These are phyloP conservation scores for Coemansia sp. DNA, from an alignment of 192 early-diverging fungal genomes.

Conservation along the genomic window DNA sequence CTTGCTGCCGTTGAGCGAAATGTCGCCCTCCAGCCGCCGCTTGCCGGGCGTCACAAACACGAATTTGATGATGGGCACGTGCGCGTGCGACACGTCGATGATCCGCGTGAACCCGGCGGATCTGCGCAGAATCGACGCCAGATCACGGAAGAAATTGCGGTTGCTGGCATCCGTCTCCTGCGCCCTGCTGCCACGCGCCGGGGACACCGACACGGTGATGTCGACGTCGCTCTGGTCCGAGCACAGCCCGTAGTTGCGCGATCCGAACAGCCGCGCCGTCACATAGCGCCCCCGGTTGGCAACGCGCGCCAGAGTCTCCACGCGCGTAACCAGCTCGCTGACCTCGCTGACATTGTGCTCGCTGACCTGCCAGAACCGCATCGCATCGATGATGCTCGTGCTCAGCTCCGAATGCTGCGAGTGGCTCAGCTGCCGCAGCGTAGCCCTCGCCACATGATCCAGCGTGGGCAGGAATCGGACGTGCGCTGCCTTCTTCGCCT, in stretches of 20 bases:
- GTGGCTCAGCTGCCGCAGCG: neutral
- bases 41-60: neutral
- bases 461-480: neutral
- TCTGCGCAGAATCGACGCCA: neutral
- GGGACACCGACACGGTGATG: neutral
- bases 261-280: conserved; percentile 18
- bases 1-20: conserved; percentile 20
- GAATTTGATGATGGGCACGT: conserved; percentile 48
- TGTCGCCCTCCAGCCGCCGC: conserved; percentile 26
- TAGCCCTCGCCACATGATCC: neutral
- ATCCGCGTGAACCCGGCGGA: conserved; percentile 2
- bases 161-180: neutral
- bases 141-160: neutral
- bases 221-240: conserved; percentile 28
- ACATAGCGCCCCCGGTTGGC: neutral
- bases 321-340: neutral
- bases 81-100: conserved; percentile 16
- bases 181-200: neutral
- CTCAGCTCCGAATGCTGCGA: neutral
- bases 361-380: conserved; percentile 1
- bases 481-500: neutral
- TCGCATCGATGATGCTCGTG: neutral
- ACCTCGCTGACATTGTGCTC: neutral
- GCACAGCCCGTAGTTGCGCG: conserved; percentile 23
- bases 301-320: neutral